phyloP scores from a whole-genome alignment of 371 early-diverging fungal genomes.

The Mucor circinelloides region DNA sequence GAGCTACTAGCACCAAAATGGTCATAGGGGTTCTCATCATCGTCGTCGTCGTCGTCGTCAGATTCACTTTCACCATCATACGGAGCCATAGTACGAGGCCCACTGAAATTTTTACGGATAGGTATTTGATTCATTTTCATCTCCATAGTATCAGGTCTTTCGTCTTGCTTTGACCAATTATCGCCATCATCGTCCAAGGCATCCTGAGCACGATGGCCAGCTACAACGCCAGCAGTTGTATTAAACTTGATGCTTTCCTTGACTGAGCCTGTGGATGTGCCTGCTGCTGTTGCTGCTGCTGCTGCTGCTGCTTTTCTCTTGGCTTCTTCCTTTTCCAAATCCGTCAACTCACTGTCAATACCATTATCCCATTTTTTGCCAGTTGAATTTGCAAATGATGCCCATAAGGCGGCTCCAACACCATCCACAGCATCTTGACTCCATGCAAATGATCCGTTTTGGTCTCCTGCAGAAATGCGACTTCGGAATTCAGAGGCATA shows the following conservation, averaged over 20 bases:
- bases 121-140: slow-evolving; percentile 35
- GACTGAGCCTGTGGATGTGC: neutral
- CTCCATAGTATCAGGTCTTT: slow-evolving; percentile 32
- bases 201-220: neutral
- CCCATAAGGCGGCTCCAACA: slow-evolving; percentile 26
- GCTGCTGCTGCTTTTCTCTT: neutral
- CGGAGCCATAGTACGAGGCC: slow-evolving; percentile 27
- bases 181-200: neutral
- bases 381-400: slow-evolving; percentile 19
- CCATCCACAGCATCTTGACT: slow-evolving; percentile 3
- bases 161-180: slow-evolving; percentile 27
- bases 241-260: slow-evolving; percentile 6
- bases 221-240: neutral
- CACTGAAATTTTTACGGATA: slow-evolving; percentile 17
- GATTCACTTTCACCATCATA: slow-evolving; percentile 5
- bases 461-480: slow-evolving; percentile 1
- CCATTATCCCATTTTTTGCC: slow-evolving; percentile 20
- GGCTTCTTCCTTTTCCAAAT: neutral
- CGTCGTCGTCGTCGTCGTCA: neutral
- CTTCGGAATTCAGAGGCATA: slow-evolving; percentile 5
- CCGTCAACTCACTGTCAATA: slow-evolving; percentile 16
- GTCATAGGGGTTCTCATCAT: neutral
- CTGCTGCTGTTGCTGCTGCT: neutral
- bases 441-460: slow-evolving; percentile 29
- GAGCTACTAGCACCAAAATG: neutral